Evolutionary conservation across 306 rosid genomes (phyloP).

Genomic region (Vigna reflexopilosa): DNA sequence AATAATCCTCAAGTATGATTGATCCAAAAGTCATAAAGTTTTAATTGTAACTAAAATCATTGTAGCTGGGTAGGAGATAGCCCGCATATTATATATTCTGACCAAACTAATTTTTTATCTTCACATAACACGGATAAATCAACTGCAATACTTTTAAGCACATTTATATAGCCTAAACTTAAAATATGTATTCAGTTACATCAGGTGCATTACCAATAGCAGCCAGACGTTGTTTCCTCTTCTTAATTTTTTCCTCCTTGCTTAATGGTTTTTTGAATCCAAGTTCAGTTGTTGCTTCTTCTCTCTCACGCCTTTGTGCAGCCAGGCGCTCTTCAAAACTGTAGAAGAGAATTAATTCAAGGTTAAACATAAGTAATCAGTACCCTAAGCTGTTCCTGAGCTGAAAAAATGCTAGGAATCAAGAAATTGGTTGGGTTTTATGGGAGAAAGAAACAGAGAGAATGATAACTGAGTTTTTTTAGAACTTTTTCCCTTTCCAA

Average conservation of each 20-base stretch:
- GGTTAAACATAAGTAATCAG: conserved; percentile 26
- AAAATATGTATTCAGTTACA: conserved; percentile 29
- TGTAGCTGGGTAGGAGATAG: conserved; percentile 1
- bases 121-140: neutral
- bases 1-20: neutral
- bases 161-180: conserved; percentile 26
- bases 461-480: neutral
- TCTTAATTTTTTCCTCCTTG: conserved; percentile 88
- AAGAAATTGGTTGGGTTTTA: neutral
- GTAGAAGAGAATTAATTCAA: conserved; percentile 44
- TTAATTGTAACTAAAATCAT: neutral
- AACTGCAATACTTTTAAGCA: conserved; percentile 27
- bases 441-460: neutral
- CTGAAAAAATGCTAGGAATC: neutral
- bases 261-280: conserved; percentile 91
- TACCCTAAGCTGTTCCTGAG: neutral
- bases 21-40: conserved; percentile 10
- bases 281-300: conserved; percentile 70
- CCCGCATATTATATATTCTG: conserved; percentile 14
- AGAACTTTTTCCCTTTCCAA: neutral
- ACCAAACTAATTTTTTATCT: neutral
- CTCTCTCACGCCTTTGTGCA: conserved; percentile 91
- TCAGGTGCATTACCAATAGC: conserved; percentile 83
- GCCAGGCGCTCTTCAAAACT: conserved; percentile 98
- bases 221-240: conserved; percentile 93